Conservation (phyloP, 139 green algal species). For the Chlorella ohadii region DNA sequence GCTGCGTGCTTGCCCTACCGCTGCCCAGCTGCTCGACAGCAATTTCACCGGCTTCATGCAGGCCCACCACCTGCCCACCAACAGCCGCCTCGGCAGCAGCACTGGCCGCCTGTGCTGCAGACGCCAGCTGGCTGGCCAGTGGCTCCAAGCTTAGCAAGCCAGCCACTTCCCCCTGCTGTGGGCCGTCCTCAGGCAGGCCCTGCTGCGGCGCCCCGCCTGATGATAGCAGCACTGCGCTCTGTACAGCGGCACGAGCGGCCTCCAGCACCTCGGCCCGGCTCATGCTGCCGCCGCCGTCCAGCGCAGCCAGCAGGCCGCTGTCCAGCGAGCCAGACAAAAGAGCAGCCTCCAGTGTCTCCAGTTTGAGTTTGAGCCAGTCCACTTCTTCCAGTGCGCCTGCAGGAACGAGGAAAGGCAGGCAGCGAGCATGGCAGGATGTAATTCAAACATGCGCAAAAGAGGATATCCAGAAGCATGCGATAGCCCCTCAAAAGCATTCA, state of each 20-base stretch:
- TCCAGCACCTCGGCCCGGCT: slow-evolving; percentile 1
- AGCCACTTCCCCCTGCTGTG: not conserved
- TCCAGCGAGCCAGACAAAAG: slow-evolving; percentile 25
- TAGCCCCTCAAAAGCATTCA: no score
- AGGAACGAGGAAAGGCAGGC: not conserved
- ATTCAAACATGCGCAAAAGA: no score
- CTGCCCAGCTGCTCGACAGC: not conserved
- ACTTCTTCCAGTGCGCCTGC: slow-evolving; percentile 63
- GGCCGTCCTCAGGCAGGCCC: not conserved
- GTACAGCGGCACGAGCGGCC: not conserved
- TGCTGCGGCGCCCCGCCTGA: not conserved
- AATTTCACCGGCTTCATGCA: no score
- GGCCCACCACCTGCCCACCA: not conserved
- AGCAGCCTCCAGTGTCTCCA: slow-evolving; percentile 45
- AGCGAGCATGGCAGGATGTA: no score
- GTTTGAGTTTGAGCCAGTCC: slow-evolving; percentile 52
- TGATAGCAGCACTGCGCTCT: not conserved
- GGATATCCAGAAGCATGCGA: no score
- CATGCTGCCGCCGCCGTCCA: not conserved
- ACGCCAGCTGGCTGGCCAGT: slow-evolving; percentile 12
- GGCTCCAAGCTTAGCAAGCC: not conserved
- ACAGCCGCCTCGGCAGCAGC: not conserved
- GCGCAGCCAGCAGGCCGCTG: not conserved
- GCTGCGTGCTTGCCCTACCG: not conserved
- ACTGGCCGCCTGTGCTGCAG: not conserved